These are phyloP conservation scores for Pythium scleroteichum DNA, from an alignment of 352 stramenopile species.

Conservation along the genomic window DNA sequence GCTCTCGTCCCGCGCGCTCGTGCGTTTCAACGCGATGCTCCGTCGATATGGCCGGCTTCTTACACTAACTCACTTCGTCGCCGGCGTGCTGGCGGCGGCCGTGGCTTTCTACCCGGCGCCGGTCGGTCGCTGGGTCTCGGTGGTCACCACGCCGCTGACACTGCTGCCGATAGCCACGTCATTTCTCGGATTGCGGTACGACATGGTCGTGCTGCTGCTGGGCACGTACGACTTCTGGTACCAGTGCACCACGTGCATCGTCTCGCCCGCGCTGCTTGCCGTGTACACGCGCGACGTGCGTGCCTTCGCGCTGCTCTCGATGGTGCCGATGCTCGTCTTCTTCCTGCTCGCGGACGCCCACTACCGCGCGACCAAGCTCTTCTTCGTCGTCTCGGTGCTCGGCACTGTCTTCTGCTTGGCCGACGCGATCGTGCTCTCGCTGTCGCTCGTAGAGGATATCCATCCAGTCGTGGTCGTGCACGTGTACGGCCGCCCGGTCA, in stretches of 20 bases:
- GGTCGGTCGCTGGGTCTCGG: background rate
- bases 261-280: background rate
- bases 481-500: background rate
- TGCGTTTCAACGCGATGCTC: background rate
- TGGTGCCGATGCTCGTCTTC: constrained; percentile 1
- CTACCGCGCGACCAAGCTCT: background rate
- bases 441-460: background rate
- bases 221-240: constrained; percentile 19
- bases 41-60: background rate
- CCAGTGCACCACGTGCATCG: background rate
- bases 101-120: background rate
- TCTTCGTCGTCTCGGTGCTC: background rate
- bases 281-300: constrained; percentile 6
- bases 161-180: background rate
- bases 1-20: background rate
- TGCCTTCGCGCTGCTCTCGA: background rate
- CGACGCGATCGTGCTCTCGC: background rate
- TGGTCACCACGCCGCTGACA: background rate
- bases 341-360: constrained; percentile 2
- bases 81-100: background rate
- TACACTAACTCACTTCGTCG: background rate
- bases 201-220: constrained; percentile 8
- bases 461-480: background rate
- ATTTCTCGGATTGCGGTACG: constrained; percentile 1
- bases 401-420: background rate